A percentile compares a stretch with the other conserved stretches of the same genome.
These are phyloP conservation scores for Apophysomyces sp. DNA, from an alignment of 371 early-diverging fungal species.

Conservation along the genomic window DNA sequence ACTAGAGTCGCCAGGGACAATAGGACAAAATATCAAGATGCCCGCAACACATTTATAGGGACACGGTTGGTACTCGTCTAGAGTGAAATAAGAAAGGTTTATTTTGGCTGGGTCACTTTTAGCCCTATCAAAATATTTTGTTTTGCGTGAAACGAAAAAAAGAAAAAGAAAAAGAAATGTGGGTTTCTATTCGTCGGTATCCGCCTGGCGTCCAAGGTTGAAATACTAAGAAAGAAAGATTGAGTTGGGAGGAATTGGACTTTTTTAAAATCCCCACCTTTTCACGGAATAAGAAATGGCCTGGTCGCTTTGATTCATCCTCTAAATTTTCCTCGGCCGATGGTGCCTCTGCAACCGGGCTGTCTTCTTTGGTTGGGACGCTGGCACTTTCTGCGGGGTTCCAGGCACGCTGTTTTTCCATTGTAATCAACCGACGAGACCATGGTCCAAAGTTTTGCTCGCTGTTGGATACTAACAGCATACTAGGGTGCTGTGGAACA, in stretches of 20 bases:
- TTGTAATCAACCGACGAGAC: slow-evolving; percentile 91
- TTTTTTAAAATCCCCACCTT: too few relatives aligned
- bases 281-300: slow-evolving; percentile 50
- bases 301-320: slow-evolving; percentile 39
- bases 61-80: too few relatives aligned
- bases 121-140: too few relatives aligned
- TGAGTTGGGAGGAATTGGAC: too few relatives aligned
- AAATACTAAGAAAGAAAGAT: not conserved
- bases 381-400: slow-evolving; percentile 6
- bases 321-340: slow-evolving; percentile 19
- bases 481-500: slow-evolving; percentile 82
- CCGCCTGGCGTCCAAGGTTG: not conserved
- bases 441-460: slow-evolving; percentile 94
- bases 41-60: too few relatives aligned
- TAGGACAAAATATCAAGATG: too few relatives aligned
- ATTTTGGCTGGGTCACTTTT: too few relatives aligned
- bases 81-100: too few relatives aligned
- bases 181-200: too few relatives aligned
- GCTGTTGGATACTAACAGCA: slow-evolving; percentile 82
- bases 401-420: slow-evolving; percentile 77
- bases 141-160: too few relatives aligned
- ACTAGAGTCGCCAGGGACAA: too few relatives aligned
- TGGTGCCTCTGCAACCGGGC: slow-evolving; percentile 9
- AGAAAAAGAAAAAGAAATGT: too few relatives aligned
- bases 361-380: slow-evolving; percentile 10